These are phyloP conservation scores for Termitomyces sp. DNA, from an alignment of 768 basidiomycete species.

Conservation along the genomic window DNA sequence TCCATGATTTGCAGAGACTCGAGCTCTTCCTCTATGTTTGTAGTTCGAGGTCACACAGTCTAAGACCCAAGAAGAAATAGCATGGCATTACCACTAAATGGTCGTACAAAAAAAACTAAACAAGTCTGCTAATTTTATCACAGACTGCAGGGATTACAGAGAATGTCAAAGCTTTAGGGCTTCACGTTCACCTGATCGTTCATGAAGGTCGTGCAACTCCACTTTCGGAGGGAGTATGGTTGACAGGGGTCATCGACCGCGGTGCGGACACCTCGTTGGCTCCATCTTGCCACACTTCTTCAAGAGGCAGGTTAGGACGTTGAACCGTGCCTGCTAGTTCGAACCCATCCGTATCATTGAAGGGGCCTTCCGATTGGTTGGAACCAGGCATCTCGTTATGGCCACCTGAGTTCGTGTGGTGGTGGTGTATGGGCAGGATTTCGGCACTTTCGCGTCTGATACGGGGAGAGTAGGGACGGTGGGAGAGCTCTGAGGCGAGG, in stretches of 20 bases:
- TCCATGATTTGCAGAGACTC: neutral
- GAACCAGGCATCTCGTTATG: constrained; percentile 9
- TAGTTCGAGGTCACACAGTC: neutral
- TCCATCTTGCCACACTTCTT: constrained; percentile 33
- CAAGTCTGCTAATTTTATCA: too few species aligned
- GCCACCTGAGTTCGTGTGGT: constrained; percentile 2
- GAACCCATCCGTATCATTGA: constrained; percentile 12
- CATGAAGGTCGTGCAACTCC: neutral
- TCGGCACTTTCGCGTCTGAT: constrained; percentile 41
- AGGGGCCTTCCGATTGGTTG: neutral
- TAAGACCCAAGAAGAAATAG: neutral
- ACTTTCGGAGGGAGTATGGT: neutral
- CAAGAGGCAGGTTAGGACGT: constrained; percentile 25
- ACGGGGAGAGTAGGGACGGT: constrained; percentile 72
- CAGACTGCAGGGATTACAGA: neutral
- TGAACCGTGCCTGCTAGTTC: constrained; percentile 32
- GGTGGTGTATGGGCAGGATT: constrained; percentile 38
- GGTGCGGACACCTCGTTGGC: constrained; percentile 14
- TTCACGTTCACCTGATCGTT: neutral
- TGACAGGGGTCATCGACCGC: constrained; percentile 2
- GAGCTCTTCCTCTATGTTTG: neutral
- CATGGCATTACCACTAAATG: too few species aligned
- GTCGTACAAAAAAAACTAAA: too few species aligned
- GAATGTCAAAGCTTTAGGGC: neutral
- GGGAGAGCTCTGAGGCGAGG: constrained; percentile 57